Evolutionary conservation across 1,284 basidiomycete genomes (phyloP), one percentile per base, ranked within the genome.

Genomic region (Moesziomyces aphidis): DNA sequence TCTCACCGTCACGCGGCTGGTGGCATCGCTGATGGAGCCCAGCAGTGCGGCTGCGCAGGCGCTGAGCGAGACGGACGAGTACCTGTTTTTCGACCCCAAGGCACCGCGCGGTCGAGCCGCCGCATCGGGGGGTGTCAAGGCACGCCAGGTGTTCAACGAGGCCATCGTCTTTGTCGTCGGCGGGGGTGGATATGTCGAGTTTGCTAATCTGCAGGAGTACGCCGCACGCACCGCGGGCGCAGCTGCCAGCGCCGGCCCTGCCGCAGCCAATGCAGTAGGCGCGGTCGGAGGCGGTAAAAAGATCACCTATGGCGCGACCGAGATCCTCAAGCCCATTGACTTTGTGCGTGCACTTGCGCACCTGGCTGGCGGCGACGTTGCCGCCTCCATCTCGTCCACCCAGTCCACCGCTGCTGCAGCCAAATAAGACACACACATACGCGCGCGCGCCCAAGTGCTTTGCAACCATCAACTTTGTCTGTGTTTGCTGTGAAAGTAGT

Each of bases 1-100:
- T 62, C 89, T 97, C 46, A 91, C 94, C 9, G 90, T 97, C 50
- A 98, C 97, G 0, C 90, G 96, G 8, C 88, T 99, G 24, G 91
- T 94, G 1, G 95, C 97, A 79, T 95, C 96, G 5, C 88, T 99
- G 23, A 98, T 99, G 94, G 97, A 99, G 83, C 95, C 96, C 0
- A 90, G 93, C 0, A 88, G 91, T 1, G 96, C 94, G 1, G 93
- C 93, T 15, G 93, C 94, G 0, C 73, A 75, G 31, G 79, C 80
- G 43, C 51, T 79, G 52, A 70, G 73, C 31, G 96, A 98, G 86
- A 97, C 96, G 4, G 97, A 99, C 84, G 96, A 99, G 49, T 99
- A 93, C 86, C 86, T 99, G 47, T 92, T 93, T 86, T 90, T 99
- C 51, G 97, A 99, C 85, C 96, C 97, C 2, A 74, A 76, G 23